These are phyloP conservation scores for Aspergillus homomorphus DNA, from an alignment of 495 filamentous ascomycete species.

Conservation along the genomic window DNA sequence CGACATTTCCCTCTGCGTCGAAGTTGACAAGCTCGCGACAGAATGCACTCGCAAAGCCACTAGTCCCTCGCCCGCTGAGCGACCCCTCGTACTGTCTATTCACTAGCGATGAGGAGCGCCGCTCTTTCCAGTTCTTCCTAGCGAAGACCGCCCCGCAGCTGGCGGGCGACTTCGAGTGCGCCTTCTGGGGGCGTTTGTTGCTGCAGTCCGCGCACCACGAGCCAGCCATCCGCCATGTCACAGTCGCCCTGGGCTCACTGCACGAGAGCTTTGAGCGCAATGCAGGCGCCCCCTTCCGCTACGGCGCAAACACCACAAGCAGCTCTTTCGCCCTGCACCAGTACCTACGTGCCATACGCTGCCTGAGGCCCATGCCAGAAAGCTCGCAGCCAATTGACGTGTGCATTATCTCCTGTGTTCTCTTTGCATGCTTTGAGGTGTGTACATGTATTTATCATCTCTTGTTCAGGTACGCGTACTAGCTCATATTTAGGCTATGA, in stretches of 20 bases:
- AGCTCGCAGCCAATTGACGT: background rate
- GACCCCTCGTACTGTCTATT: background rate
- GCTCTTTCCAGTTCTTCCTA: slow-evolving; percentile 1
- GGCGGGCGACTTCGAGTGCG: slow-evolving; percentile 3
- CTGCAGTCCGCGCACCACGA: slow-evolving; percentile 1
- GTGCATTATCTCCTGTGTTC: background rate
- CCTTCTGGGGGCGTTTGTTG: background rate
- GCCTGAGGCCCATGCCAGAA: background rate
- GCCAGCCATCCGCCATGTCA: slow-evolving; percentile 2
- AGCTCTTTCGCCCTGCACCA: background rate
- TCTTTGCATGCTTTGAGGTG: slow-evolving; percentile 3
- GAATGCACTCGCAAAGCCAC: background rate
- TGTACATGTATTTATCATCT: background rate
- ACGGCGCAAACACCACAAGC: background rate
- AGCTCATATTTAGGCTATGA: background rate
- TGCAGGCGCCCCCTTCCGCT: background rate
- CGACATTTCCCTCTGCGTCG: background rate
- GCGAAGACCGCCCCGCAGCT: slow-evolving; percentile 1
- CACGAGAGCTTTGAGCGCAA: background rate
- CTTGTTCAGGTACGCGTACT: background rate
- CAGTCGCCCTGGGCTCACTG: background rate
- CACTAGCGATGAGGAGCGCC: background rate
- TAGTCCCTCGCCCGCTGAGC: background rate
- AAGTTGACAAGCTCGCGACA: background rate
- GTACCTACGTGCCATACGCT: background rate